Percentiles rank a stretch among this genome's conserved stretches.
These are phyloP conservation scores for Pseudocohnilembus persalinus DNA, from an alignment of 169 alveolate species.

Conservation along the genomic window DNA sequence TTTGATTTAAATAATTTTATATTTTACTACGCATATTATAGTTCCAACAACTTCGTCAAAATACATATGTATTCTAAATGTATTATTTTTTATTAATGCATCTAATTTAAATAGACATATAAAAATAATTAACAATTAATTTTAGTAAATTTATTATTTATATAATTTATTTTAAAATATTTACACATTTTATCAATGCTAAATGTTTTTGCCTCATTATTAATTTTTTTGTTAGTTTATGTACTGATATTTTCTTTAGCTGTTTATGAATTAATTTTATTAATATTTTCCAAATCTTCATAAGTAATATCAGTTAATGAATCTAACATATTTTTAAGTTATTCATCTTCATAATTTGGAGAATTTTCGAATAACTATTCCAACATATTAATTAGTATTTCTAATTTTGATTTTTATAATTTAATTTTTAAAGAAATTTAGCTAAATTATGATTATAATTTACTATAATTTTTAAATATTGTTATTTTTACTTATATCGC, in stretches of 20 bases:
- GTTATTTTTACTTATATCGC: slow-evolving; percentile 6
- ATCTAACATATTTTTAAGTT: not conserved
- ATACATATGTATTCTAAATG: not conserved
- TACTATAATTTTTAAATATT: no score
- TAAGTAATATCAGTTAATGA: not conserved
- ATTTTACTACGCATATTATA: not conserved
- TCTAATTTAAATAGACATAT: not conserved
- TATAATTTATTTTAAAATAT: slow-evolving; percentile 1
- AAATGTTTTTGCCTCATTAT: not conserved
- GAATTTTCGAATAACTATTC: slow-evolving; percentile 23
- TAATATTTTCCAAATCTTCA: slow-evolving; percentile 7
- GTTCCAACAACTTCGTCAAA: not conserved
- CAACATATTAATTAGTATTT: not conserved
- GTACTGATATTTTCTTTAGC: not conserved
- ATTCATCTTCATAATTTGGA: slow-evolving; percentile 15
- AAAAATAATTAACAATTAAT: not conserved
- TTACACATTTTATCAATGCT: slow-evolving; percentile 2
- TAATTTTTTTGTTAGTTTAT: not conserved
- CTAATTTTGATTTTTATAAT: not conserved
- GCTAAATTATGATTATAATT: no score
- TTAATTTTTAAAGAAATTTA: no score
- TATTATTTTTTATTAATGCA: not conserved
- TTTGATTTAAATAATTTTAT: no score
- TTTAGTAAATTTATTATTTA: slow-evolving; percentile 5
- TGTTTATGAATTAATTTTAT: not conserved